Percentiles rank a stretch among this genome's conserved stretches.
phyloP scores from a whole-genome alignment of 116 monocot genomes.

The Posidonia oceanica region DNA sequence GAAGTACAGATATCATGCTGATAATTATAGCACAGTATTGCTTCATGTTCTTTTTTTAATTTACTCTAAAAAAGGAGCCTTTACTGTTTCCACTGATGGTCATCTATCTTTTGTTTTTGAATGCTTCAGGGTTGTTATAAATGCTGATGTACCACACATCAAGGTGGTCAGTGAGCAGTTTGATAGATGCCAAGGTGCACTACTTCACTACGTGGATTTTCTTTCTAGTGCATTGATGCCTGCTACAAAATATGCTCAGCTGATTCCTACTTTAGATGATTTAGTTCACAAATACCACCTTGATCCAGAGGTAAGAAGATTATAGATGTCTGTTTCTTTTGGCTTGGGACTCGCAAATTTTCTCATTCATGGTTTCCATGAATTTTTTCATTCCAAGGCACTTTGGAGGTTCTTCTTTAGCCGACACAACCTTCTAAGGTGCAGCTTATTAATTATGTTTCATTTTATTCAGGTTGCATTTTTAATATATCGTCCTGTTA shows the following conservation, averaged over 20 bases:
- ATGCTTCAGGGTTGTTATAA: slow-evolving; percentile 23
- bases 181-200: slow-evolving; percentile 88
- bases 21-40: no score
- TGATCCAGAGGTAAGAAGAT: slow-evolving; percentile 60
- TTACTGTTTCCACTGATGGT: no score
- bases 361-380: no score
- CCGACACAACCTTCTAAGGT: no score
- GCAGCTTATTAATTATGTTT: not conserved
- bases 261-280: slow-evolving; percentile 71
- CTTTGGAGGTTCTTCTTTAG: no score
- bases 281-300: slow-evolving; percentile 85
- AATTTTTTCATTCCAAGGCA: no score
- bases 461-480: slow-evolving; percentile 54
- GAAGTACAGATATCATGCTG: no score
- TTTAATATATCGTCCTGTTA: slow-evolving; percentile 86
- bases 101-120: not conserved
- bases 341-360: not conserved
- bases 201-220: slow-evolving; percentile 96
- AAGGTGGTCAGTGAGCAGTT: slow-evolving; percentile 99
- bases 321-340: not conserved
- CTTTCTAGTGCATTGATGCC: slow-evolving; percentile 71
- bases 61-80: no score
- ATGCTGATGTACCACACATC: slow-evolving; percentile 76
- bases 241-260: slow-evolving; percentile 46
- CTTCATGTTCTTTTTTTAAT: no score